These are phyloP conservation scores for Wickerhamiella parazyma DNA, from an alignment of 805 yeast genomes.

Conservation along the genomic window DNA sequence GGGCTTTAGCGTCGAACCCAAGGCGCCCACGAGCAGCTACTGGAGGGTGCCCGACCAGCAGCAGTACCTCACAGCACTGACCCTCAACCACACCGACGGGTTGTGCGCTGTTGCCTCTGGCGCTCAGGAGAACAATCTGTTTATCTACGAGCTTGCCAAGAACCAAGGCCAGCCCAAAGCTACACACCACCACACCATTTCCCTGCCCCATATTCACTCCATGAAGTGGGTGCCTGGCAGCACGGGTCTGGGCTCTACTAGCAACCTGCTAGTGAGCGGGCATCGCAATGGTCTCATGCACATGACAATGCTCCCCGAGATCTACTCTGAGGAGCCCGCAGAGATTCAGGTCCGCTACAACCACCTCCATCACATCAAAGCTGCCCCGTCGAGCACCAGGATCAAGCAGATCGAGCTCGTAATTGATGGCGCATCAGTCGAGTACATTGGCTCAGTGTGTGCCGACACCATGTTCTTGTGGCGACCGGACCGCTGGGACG, in stretches of 20 bases:
- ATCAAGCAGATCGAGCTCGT: slow-evolving; percentile 30
- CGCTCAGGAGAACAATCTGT: slow-evolving; percentile 33
- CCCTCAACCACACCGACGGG: slow-evolving; percentile 27
- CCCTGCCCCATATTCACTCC: slow-evolving; percentile 39
- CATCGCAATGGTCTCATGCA: slow-evolving; percentile 66
- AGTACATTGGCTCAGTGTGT: slow-evolving; percentile 47
- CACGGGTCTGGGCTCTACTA: slow-evolving; percentile 26
- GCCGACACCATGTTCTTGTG: slow-evolving; percentile 62
- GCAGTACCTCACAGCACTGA: slow-evolving; percentile 26
- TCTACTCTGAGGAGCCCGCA: slow-evolving; percentile 40
- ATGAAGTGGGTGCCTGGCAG: slow-evolving; percentile 31
- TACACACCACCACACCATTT: slow-evolving; percentile 46
- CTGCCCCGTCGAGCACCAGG: too few relatives aligned
- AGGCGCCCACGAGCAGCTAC: slow-evolving; percentile 15
- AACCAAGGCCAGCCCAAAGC: slow-evolving; percentile 26
- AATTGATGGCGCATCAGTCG: slow-evolving; percentile 31
- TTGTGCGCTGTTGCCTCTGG: slow-evolving; percentile 46
- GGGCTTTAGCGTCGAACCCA: slow-evolving; percentile 6
- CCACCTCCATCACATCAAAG: slow-evolving; percentile 55
- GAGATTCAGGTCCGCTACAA: slow-evolving; percentile 67
- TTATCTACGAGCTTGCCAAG: slow-evolving; percentile 36
- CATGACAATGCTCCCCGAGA: slow-evolving; percentile 52
- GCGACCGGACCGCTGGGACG: slow-evolving; percentile 49
- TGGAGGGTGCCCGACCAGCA: slow-evolving; percentile 29
- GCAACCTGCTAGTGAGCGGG: slow-evolving; percentile 46